Evolutionary conservation across 2,329 filamentous ascomycete genomes (phyloP).

Genomic region (Aureobasidium melanogenum): DNA sequence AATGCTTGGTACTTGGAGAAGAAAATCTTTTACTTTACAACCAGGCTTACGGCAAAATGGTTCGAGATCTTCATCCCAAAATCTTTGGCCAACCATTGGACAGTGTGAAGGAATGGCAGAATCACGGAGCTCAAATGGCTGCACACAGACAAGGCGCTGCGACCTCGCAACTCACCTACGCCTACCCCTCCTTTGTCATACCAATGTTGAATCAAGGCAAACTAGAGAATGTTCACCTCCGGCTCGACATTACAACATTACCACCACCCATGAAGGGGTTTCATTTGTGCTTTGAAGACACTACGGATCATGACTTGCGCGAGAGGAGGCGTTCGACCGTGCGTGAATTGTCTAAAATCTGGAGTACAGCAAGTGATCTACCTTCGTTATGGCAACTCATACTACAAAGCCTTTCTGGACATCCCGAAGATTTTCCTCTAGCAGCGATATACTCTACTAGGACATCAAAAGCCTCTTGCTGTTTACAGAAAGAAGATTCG

Average conservation of each 20-base stretch:
- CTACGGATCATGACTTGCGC: not conserved
- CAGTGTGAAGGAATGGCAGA: not conserved
- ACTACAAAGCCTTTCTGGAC: not conserved
- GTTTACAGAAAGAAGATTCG: not conserved
- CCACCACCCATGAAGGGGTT: not conserved
- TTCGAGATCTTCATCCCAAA: not conserved
- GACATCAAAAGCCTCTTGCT: not conserved
- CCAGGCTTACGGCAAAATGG: not conserved
- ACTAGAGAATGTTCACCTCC: not conserved
- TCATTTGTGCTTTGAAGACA: not conserved
- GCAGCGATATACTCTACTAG: not conserved
- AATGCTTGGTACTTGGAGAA: not conserved
- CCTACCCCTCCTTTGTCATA: not conserved
- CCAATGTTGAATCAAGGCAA: not conserved
- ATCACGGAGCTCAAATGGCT: not conserved
- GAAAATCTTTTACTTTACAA: not conserved
- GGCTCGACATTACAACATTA: not conserved
- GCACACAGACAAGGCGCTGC: not conserved
- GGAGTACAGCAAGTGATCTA: not conserved
- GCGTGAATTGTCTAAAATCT: not conserved
- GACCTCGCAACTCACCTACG: not conserved
- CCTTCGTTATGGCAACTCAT: not conserved
- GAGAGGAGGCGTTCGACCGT: not conserved
- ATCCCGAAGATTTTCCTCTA: not conserved
- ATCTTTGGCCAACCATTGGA: not conserved